Base-by-base conservation (phyloP, 192 early-diverging fungal genomes). In the Mycoemilia scoparia region DNA sequence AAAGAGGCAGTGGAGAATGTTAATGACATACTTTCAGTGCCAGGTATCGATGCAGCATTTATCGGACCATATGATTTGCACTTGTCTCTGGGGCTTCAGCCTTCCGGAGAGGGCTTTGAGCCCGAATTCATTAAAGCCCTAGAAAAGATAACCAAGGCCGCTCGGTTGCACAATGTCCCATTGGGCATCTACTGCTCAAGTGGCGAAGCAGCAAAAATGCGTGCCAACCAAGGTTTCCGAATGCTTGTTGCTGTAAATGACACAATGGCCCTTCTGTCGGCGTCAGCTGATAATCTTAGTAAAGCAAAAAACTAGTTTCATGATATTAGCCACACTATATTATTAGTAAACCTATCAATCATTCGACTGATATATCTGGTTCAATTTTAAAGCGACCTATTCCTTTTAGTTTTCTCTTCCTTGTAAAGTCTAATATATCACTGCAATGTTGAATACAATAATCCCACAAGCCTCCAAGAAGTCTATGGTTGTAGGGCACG, bases 211-310 rank as follows among this genome's bases (percentile, higher is more conserved):
- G 60, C 54, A 13, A 51, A 39, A 29, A 9, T 37, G 29, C 40
- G 48, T 13, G 45, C 46, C 13, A n/a, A n/a, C n/a, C n/a, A n/a
- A n/a, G 54, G 60, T 3, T 63, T 57, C 27, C 52, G 49, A 3
- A 8, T 63, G 30, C 33, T 63, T 12, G 60, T 63, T n/a, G 60
- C 60, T 24, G 60, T 54, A 13, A 49, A 37, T 31, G 60, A 63
- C 21, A 44, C 57, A 11, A 49, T 49, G 11, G 56, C 54, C 21
- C 38, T 63, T 30, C 26, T 43, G n/a, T 39, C 42, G 15, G 56
- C 60, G 16, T 49, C 60, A 7, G 22, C 42, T 4, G 60, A 63
- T 5, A 63, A 57, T 14, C 49, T 63, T n/a, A n/a, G n/a, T n/a
- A n/a, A n/a, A n/a, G n/a, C n/a, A n/a, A n/a, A n/a, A n/a, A n/a